These are phyloP conservation scores for Coniella vitis DNA, from an alignment of 2,329 filamentous ascomycete genomes.

Conservation along the genomic window DNA sequence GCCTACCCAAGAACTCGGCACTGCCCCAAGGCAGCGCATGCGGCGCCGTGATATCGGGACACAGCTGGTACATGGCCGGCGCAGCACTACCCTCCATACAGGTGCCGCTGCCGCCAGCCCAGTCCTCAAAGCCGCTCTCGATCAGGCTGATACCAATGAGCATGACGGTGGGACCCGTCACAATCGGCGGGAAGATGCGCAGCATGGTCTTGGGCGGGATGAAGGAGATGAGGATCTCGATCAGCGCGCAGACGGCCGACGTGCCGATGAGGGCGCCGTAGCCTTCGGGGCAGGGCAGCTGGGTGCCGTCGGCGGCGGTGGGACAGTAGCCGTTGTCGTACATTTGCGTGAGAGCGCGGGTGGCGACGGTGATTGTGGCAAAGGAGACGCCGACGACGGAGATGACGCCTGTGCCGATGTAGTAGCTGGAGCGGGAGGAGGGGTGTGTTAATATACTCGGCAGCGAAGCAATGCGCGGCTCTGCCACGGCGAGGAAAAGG, in stretches of 20 bases:
- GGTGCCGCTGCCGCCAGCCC: conserved; percentile 66
- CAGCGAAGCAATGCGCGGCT: no score
- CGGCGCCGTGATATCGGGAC: conserved; percentile 61
- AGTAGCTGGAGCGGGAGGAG: conserved; percentile 46
- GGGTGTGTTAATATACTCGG: conserved; percentile 13
- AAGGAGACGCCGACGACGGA: conserved; percentile 77
- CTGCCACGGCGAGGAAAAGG: no score
- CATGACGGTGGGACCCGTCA: conserved; percentile 39
- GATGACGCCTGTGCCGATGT: conserved; percentile 70
- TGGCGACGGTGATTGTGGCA: conserved; percentile 66
- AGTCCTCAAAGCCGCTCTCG: conserved; percentile 64
- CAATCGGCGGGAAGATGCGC: conserved; percentile 69
- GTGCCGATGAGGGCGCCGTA: conserved; percentile 74
- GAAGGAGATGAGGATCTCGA: conserved; percentile 71
- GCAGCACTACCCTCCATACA: conserved; percentile 40
- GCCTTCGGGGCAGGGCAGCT: conserved; percentile 65
- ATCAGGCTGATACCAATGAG: conserved; percentile 71
- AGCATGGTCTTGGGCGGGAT: conserved; percentile 62
- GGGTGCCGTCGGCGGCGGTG: conserved; percentile 52
- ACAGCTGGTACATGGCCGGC: conserved; percentile 53
- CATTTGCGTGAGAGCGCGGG: conserved; percentile 69
- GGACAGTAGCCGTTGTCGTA: conserved; percentile 66
- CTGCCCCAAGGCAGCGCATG: conserved; percentile 71
- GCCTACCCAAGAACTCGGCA: conserved; percentile 62
- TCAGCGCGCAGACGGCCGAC: conserved; percentile 53